phyloP scores from a whole-genome alignment of 75 land plant genomes.

The Pinus tabuliformis region DNA sequence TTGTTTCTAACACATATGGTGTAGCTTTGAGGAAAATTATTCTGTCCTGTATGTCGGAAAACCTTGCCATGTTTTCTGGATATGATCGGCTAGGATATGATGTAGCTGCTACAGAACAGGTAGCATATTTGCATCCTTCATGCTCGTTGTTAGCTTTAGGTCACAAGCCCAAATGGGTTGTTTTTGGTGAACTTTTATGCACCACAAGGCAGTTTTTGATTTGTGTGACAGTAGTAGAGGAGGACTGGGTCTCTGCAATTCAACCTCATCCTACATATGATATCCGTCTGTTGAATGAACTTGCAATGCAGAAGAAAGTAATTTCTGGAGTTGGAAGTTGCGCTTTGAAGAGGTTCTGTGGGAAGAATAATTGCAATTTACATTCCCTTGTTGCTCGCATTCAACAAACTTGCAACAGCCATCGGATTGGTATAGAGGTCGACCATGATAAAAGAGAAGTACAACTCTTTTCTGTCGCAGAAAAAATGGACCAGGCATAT shows the following conservation, averaged over 20 bases:
- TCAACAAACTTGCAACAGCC: conserved; percentile 24
- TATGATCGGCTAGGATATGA: conserved; percentile 73
- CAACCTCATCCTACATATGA: conserved; percentile 47
- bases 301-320: conserved; percentile 31
- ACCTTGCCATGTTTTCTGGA: conserved; percentile 73
- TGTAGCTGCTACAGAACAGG: conserved; percentile 56
- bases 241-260: conserved; percentile 33
- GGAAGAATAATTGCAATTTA: conserved; percentile 44
- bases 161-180: conserved; percentile 69
- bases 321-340: conserved; percentile 39
- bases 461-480: conserved; percentile 37
- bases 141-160: conserved; percentile 57
- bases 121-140: conserved; percentile 71
- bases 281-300: conserved; percentile 22
- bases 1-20: conserved; percentile 21
- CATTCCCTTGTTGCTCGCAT: conserved; percentile 26
- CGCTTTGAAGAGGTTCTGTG: conserved; percentile 58
- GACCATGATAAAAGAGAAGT: conserved; percentile 44
- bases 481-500: conserved; percentile 32
- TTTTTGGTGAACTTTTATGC: conserved; percentile 67
- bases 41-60: conserved; percentile 60
- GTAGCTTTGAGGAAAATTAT: conserved; percentile 43
- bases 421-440: conserved; percentile 44
- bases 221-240: conserved; percentile 66
- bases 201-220: conserved; percentile 52